phyloP scores from a whole-genome alignment of 225 moss, liverwort and hornwort species.

The Thuidium tamariscinum region DNA sequence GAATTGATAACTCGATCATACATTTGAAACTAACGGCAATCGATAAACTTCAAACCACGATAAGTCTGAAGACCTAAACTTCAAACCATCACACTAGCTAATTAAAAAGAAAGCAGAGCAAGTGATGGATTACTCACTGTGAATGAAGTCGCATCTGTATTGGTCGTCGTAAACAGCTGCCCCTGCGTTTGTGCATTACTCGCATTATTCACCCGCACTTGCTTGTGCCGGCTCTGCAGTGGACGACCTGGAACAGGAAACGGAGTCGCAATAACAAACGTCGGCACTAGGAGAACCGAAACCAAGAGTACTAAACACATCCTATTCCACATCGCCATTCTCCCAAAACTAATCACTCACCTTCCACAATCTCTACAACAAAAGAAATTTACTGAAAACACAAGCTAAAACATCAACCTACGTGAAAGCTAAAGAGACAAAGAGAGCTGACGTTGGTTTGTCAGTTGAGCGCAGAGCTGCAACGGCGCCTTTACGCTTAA shows the following conservation, averaged over 20 bases:
- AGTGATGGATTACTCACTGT: neutral
- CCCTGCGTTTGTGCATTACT: neutral
- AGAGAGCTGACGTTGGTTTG: neutral
- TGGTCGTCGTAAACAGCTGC: neutral
- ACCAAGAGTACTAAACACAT: neutral
- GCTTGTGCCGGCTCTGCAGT: slow-evolving; percentile 22
- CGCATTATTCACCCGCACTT: neutral
- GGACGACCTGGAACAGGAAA: slow-evolving; percentile 4
- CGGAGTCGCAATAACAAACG: slow-evolving; percentile 8
- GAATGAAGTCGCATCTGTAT: neutral
- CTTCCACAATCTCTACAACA: neutral
- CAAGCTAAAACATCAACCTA: neutral
- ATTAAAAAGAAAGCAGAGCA: neutral
- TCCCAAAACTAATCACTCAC: neutral
- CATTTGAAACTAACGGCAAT: neutral
- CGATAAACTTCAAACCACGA: neutral
- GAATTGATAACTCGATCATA: neutral
- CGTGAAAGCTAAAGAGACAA: neutral
- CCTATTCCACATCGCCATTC: neutral
- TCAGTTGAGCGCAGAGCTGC: neutral
- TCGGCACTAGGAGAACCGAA: neutral
- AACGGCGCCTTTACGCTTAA: neutral
- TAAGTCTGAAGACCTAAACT: neutral
- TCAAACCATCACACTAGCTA: neutral
- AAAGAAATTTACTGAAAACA: neutral